These are phyloP conservation scores for Boletales sp. DNA, from an alignment of 768 basidiomycete species.

Conservation along the genomic window DNA sequence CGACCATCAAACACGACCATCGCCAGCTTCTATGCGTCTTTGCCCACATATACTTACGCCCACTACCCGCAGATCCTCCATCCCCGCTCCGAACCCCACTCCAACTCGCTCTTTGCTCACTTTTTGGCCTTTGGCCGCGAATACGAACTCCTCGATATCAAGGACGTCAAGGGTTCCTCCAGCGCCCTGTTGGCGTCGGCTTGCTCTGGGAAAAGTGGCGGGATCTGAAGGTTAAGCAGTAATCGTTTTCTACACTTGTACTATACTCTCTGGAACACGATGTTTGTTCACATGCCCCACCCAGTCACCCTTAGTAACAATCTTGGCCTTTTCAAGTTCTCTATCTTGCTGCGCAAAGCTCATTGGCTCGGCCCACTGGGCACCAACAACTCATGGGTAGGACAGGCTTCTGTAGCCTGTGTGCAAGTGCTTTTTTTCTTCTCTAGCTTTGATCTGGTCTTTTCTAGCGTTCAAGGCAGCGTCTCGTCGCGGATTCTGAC, in stretches of 20 bases:
- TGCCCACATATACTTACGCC: conserved; percentile 94
- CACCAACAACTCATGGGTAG: too few species aligned
- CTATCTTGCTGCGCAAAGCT: too few species aligned
- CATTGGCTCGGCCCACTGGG: too few species aligned
- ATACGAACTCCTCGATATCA: conserved; percentile 86
- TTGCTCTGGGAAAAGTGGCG: conserved; percentile 87
- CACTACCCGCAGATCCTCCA: conserved; percentile 91
- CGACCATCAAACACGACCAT: conserved; percentile 90
- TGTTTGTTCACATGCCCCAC: too few species aligned
- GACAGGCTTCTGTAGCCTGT: too few species aligned
- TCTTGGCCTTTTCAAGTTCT: too few species aligned
- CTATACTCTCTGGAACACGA: conserved; percentile 4
- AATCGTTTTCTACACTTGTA: conserved; percentile 6
- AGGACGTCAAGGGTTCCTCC: conserved; percentile 76
- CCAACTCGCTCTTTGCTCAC: conserved; percentile 97
- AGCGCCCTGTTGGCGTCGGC: conserved; percentile 66
- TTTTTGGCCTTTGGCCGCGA: conserved; percentile 95
- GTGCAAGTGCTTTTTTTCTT: too few species aligned
- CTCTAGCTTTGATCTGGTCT: too few species aligned
- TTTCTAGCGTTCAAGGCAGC: too few species aligned
- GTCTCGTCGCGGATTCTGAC: too few species aligned
- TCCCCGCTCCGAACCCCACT: conserved; percentile 89
- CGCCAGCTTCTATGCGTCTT: conserved; percentile 96
- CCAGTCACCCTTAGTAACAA: too few species aligned
- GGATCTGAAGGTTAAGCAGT: conserved; percentile 49